Conservation (phyloP, 345 rosid genomes). For the Sisymbrium irio region DNA sequence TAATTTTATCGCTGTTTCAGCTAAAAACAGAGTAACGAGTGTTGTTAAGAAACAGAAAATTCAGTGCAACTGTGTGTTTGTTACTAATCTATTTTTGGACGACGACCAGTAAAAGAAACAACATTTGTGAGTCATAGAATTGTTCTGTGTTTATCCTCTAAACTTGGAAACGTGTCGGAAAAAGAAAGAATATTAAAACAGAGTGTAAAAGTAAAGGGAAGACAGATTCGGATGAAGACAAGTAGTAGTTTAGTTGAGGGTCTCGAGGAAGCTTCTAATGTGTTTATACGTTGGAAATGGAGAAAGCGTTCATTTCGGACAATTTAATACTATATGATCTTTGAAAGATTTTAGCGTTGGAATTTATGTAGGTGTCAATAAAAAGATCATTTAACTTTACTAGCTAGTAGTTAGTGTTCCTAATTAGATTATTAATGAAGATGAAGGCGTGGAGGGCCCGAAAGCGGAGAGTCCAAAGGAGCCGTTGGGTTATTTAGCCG, state of each 20-base stretch:
- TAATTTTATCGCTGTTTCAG: slow-evolving; percentile 1
- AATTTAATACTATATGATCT: not conserved
- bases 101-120: not conserved
- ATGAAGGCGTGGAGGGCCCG: slow-evolving; percentile 12
- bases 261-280: slow-evolving; percentile 18
- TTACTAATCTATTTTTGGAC: slow-evolving; percentile 1
- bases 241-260: not conserved
- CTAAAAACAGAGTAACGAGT: slow-evolving; percentile 30
- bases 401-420: not conserved
- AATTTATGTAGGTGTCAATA: not conserved
- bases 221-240: slow-evolving; percentile 9
- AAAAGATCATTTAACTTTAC: not conserved
- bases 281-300: not conserved
- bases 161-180: slow-evolving; percentile 25
- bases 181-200: slow-evolving; percentile 17
- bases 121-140: not conserved
- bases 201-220: slow-evolving; percentile 10
- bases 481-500: not conserved
- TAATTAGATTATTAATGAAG: slow-evolving; percentile 2
- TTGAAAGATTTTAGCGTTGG: not conserved
- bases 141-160: slow-evolving; percentile 20
- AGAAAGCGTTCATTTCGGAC: not conserved
- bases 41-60: not conserved
- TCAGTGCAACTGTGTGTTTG: slow-evolving; percentile 21
- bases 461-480: slow-evolving; percentile 23